Base-by-base conservation (phyloP, 73 alveolate species). In the Symbiodinium natans region DNA sequence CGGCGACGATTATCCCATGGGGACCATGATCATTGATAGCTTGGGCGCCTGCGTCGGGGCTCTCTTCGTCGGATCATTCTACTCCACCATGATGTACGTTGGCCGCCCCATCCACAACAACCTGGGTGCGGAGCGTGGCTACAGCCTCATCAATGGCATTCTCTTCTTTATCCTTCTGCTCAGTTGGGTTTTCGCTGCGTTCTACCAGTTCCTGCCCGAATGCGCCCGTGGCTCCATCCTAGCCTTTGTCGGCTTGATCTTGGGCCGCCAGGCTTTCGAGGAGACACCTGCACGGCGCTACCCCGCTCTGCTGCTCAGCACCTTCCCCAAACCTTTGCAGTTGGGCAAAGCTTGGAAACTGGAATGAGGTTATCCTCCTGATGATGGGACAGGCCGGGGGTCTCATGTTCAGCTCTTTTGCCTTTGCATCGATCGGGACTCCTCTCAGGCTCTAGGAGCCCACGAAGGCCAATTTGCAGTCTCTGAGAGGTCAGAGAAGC, bases 121-220 rank as follows among this genome's bases (percentile, higher is more conserved):
- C 77, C n/a, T 89, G 88, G 96, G 95, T 4, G 95, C 95, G 27
- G 17, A 34, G 38, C 95, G 95, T 56, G 95, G 95, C 95, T 88
- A 46, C 95, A 59, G 86, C 40, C 43, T 88, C 56, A 29, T 88
- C 95, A 88, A 88, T 43, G 95, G 95, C 71, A 29, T 88, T 7
- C 40, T 88, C 74, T 88, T 40, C 86, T 88, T 88, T 43, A 27
- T 88, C 86, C 71, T 88, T 68, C 46, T 84, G 48, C 42, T 85
- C 34, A 13, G 40, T 9, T 80, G 93, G 8, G 21, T 52, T 29
- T 85, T 85, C 39, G 93, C 93, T 7, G 34, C 48, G 34, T 25
- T 85, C 82, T 85, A 85, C 93, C 59, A 52, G 36, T 39, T 34
- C 54, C 80, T 85, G 46, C 93, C 93, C 10, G 83, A n/a, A 33